phyloP scores from a whole-genome alignment of 2,329 filamentous ascomycete species.

The Cladosporium velox region DNA sequence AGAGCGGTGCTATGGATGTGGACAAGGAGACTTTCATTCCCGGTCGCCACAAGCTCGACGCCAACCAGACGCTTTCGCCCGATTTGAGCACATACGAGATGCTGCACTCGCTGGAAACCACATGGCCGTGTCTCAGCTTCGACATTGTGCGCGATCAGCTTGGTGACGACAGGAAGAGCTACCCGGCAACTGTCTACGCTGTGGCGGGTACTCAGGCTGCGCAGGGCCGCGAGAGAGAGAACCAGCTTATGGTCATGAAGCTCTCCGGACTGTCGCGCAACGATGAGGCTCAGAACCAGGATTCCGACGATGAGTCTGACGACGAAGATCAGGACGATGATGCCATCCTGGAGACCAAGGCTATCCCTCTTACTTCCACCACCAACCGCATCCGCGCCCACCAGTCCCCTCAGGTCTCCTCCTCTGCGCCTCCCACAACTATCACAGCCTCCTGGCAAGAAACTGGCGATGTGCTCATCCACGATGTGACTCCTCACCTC shows the following conservation, averaged over 20 bases:
- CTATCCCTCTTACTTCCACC: conserved; percentile 80
- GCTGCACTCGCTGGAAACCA: conserved; percentile 90
- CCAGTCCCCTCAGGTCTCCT: conserved; percentile 72
- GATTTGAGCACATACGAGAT: conserved; percentile 96
- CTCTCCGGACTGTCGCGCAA: conserved; percentile 88
- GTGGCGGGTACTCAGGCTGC: conserved; percentile 95
- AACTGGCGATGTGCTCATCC: conserved; percentile 82
- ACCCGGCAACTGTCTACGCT: conserved; percentile 92
- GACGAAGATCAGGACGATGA: conserved; percentile 74
- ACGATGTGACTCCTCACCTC: conserved; percentile 90
- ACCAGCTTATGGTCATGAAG: conserved; percentile 94
- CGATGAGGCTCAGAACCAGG: conserved; percentile 70
- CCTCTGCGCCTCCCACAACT: conserved; percentile 73
- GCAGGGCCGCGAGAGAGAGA: conserved; percentile 71
- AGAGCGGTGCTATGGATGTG: conserved; percentile 79
- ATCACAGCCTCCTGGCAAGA: conserved; percentile 92
- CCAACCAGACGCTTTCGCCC: conserved; percentile 86
- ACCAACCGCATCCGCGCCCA: conserved; percentile 92
- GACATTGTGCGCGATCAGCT: conserved; percentile 85
- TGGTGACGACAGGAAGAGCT: conserved; percentile 87
- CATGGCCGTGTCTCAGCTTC: conserved; percentile 96
- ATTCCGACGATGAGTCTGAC: conserved; percentile 68
- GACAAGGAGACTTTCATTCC: conserved; percentile 96
- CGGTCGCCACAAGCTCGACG: conserved; percentile 85
- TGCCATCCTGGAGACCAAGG: conserved; percentile 89